Evolutionary conservation across 768 basidiomycete species (phyloP), one percentile per base, ranked within the genome.

Genomic region (Lyophyllum semitale): DNA sequence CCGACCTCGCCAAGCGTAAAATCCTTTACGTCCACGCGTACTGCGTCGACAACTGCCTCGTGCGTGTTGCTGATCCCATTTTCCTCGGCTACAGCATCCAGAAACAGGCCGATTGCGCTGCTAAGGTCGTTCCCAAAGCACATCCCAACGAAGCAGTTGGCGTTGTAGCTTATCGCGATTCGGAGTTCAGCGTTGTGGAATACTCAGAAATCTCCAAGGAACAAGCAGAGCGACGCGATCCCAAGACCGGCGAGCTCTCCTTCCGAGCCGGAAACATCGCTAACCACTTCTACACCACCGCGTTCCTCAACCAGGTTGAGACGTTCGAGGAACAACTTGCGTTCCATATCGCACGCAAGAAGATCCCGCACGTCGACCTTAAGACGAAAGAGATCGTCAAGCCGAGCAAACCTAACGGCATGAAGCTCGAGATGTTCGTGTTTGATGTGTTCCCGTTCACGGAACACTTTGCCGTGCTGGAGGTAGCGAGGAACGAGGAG

Each of bases 371-470:
- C 62, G 77, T 95, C 59, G 86, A 93, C 66, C 63, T 93, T 55
- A 65, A 80, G 52, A 80, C 82, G 13, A 95, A 92, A 18, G 77
- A 84, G 57, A 23, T 65, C 4, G 71, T 95, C 67, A 95, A 95
- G 67, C 95, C 97, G 2, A 71, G 73, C 59, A 87, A 87, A 66
- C 91, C 94, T 18, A 98, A 99, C 70, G 97, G 97, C 57, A 96
- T 98, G 93, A 99, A 99, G 75, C 85, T 99, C 58, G 97, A 99
- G 73, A 78, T 95, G 77, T 99, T 99, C 74, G 91, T 99, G 29
- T 99, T 99, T 66, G 97, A 99, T 73, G 97, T 99, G 42, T 98
- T 99, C 79, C 95, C 95, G 0, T 93, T 84, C 73, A 93, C 94
- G 25, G 71, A 85, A 66, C 77, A 72, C 48, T 93, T 95, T 60